These are phyloP conservation scores for Pleurotus tuoliensis DNA, from an alignment of 768 basidiomycete species.

Conservation along the genomic window DNA sequence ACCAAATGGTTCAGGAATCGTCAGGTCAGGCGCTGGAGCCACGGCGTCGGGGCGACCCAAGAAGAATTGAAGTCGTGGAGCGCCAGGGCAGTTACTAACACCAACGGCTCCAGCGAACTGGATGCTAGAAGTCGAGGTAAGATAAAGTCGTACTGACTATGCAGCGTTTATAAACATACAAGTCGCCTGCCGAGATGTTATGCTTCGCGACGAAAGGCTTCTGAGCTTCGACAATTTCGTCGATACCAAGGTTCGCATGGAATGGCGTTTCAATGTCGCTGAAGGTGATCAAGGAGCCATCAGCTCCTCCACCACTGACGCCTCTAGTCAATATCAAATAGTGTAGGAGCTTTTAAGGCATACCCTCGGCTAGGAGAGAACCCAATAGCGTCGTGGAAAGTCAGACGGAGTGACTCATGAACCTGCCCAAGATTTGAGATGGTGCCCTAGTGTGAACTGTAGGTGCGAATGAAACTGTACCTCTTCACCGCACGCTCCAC, in stretches of 20 bases:
- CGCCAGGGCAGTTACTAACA: slow-evolving; percentile 30
- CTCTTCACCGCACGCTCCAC: slow-evolving; percentile 24
- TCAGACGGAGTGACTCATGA: slow-evolving; percentile 26
- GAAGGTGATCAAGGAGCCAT: slow-evolving; percentile 35
- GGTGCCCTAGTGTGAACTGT: neutral
- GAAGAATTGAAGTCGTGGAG: slow-evolving; percentile 25
- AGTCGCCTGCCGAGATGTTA: slow-evolving; percentile 31
- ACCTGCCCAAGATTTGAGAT: slow-evolving; percentile 7
- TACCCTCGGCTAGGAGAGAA: slow-evolving; percentile 31
- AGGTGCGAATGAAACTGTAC: slow-evolving; percentile 8
- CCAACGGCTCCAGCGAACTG: slow-evolving; percentile 34
- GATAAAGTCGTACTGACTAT: neutral
- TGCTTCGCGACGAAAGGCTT: slow-evolving; percentile 18
- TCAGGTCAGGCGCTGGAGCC: slow-evolving; percentile 13
- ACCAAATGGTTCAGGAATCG: slow-evolving; percentile 21
- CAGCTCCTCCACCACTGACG: slow-evolving; percentile 28
- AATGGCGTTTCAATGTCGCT: slow-evolving; percentile 26
- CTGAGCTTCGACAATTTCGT: slow-evolving; percentile 28
- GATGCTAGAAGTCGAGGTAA: slow-evolving; percentile 18
- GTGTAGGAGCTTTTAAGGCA: slow-evolving; percentile 5
- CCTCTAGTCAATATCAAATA: neutral
- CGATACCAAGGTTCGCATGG: slow-evolving; percentile 26
- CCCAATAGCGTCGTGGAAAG: slow-evolving; percentile 41
- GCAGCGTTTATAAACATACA: slow-evolving; percentile 17
- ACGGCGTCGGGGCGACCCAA: slow-evolving; percentile 18